Conservation (phyloP, 305 asterid genomes). For the Solanum aculeatissimum region DNA sequence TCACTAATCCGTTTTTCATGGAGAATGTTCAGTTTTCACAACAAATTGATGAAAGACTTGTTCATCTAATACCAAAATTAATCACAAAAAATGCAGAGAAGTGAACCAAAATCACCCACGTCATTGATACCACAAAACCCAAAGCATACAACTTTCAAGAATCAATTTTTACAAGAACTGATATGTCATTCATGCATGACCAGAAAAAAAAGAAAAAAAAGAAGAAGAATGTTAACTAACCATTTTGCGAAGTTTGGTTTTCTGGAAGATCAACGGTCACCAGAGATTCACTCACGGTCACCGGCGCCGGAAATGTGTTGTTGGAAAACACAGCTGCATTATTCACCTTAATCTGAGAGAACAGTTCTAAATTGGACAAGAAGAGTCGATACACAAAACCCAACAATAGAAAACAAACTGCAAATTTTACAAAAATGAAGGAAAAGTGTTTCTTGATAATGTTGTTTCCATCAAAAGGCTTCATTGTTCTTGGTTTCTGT, state of each 20-base stretch:
- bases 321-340: background rate
- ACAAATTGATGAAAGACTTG: background rate
- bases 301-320: slow-evolving; percentile 7
- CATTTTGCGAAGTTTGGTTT: slow-evolving; percentile 10
- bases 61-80: background rate
- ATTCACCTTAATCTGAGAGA: slow-evolving; percentile 14
- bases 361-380: slow-evolving; percentile 31
- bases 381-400: slow-evolving; percentile 45
- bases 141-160: background rate
- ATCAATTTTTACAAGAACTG: background rate
- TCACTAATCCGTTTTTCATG: background rate
- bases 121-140: background rate
- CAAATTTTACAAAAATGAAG: slow-evolving; percentile 28
- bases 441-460: slow-evolving; percentile 19
- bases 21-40: background rate
- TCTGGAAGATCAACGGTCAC: background rate
- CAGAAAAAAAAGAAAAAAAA: background rate
- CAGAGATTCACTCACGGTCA: background rate
- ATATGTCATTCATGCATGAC: slow-evolving; percentile 12
- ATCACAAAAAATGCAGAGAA: background rate
- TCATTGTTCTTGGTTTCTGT: slow-evolving; percentile 14
- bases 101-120: background rate
- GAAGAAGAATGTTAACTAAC: slow-evolving; percentile 7
- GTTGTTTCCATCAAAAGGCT: background rate
- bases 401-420: slow-evolving; percentile 36